Evolutionary conservation across 768 basidiomycete species (phyloP).

Genomic region (Boletales sp.): DNA sequence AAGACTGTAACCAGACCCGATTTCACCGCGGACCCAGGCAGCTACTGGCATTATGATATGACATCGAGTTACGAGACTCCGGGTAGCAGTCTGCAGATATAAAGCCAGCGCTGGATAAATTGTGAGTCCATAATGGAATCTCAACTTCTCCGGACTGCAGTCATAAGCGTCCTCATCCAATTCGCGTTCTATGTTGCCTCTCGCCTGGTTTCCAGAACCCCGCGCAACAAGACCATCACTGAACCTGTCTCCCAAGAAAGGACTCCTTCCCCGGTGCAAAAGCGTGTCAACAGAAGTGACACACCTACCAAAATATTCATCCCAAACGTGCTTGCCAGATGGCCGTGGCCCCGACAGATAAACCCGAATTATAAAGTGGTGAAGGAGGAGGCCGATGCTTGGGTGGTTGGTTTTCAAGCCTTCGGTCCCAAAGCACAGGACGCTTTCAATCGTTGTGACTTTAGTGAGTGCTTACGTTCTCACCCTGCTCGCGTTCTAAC

Average conservation of each 20-base stretch:
- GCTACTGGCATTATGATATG: too few relatives aligned
- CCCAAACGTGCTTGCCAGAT: constrained; percentile 13
- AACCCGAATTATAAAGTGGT: constrained; percentile 1
- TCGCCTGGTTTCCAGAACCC: not conserved
- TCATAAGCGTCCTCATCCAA: not conserved
- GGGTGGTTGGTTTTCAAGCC: constrained; percentile 5
- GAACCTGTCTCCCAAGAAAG: too few relatives aligned
- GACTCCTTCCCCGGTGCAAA: not conserved
- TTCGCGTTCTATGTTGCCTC: not conserved
- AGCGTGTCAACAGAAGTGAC: too few relatives aligned
- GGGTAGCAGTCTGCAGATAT: not conserved
- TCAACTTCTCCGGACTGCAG: not conserved
- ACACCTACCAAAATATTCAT: constrained; percentile 7
- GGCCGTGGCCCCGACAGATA: constrained; percentile 16
- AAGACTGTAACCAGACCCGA: too few relatives aligned
- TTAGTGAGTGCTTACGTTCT: not conserved
- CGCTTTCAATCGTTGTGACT: constrained; percentile 8
- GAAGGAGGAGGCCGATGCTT: constrained; percentile 3
- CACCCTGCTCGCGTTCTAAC: not conserved
- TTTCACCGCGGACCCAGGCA: too few relatives aligned
- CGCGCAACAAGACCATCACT: not conserved
- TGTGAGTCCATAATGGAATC: not conserved
- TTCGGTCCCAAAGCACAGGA: constrained; percentile 13
- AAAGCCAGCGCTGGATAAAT: not conserved
- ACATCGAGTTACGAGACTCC: too few relatives aligned